Evolutionary conservation across 768 basidiomycete species (phyloP).

Genomic region (Artomyces pyxidatus): DNA sequence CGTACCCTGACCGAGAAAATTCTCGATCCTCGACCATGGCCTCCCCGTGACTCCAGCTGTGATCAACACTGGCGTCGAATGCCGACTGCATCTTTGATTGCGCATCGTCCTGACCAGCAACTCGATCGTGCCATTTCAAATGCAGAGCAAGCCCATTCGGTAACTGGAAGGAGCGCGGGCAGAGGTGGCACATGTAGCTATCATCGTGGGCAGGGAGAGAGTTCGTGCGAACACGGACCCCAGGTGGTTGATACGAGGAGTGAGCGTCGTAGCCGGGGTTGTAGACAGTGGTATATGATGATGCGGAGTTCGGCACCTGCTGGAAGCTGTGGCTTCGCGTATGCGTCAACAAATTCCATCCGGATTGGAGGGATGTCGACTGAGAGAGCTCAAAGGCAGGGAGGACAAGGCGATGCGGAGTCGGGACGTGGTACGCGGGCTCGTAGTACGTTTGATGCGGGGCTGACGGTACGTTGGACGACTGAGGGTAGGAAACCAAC

Average conservation of each 20-base stretch:
- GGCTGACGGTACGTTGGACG: background rate
- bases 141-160: slow-evolving; percentile 16
- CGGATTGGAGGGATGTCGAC: background rate
- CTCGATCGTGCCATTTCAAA: slow-evolving; percentile 16
- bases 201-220: background rate
- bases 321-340: background rate
- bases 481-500: background rate
- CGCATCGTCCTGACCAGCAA: background rate
- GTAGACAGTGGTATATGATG: no score
- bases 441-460: background rate
- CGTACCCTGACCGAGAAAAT: no score
- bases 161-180: slow-evolving; percentile 10
- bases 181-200: slow-evolving; percentile 10
- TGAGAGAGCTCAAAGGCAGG: background rate
- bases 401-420: background rate
- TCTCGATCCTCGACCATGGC: no score
- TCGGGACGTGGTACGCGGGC: background rate
- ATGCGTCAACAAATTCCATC: no score
- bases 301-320: no score
- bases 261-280: no score
- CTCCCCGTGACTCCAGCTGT: background rate
- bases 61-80: background rate
- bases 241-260: no score
- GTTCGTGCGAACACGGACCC: background rate
- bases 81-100: background rate